These are phyloP conservation scores for Phytophthora crassamura DNA, from an alignment of 352 stramenopile genomes.

Conservation along the genomic window DNA sequence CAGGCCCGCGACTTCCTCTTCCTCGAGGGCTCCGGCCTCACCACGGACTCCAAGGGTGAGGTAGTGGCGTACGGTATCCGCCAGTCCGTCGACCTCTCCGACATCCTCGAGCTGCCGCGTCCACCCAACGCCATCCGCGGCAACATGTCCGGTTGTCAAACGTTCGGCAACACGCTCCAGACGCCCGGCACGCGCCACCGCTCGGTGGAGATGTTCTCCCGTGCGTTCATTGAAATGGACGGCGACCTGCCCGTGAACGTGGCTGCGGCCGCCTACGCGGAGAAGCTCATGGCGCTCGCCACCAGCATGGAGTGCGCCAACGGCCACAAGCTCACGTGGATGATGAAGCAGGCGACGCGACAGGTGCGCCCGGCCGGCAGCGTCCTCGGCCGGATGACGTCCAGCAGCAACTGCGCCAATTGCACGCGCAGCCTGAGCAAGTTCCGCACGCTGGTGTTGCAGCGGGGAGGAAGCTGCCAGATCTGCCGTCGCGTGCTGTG, in stretches of 20 bases:
- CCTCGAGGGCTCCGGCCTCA: slow-evolving; percentile 47
- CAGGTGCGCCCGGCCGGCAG: slow-evolving; percentile 22
- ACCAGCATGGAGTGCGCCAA: slow-evolving; percentile 50
- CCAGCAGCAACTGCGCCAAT: slow-evolving; percentile 37
- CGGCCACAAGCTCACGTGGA: slow-evolving; percentile 47
- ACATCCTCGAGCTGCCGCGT: slow-evolving; percentile 32
- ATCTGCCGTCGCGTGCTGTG: slow-evolving; percentile 47
- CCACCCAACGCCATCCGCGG: slow-evolving; percentile 47
- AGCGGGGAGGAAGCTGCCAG: slow-evolving; percentile 40
- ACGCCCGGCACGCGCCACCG: slow-evolving; percentile 12
- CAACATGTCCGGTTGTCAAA: slow-evolving; percentile 44
- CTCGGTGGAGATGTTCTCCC: slow-evolving; percentile 46
- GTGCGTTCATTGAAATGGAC: slow-evolving; percentile 41
- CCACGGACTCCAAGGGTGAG: slow-evolving; percentile 33
- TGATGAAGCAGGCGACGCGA: slow-evolving; percentile 41
- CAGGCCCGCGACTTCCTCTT: slow-evolving; percentile 53
- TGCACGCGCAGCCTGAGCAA: slow-evolving; percentile 43
- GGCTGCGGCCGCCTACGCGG: slow-evolving; percentile 27
- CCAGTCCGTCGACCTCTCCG: slow-evolving; percentile 40
- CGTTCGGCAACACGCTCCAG: slow-evolving; percentile 34
- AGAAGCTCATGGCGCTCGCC: slow-evolving; percentile 39
- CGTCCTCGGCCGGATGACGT: slow-evolving; percentile 23
- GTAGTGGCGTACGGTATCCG: slow-evolving; percentile 41
- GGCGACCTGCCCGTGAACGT: slow-evolving; percentile 38
- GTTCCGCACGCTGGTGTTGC: slow-evolving; percentile 39